Evolutionary conservation across 1,139 yeast species (phyloP).

Genomic region (Yamadazyma songkhlaensis): DNA sequence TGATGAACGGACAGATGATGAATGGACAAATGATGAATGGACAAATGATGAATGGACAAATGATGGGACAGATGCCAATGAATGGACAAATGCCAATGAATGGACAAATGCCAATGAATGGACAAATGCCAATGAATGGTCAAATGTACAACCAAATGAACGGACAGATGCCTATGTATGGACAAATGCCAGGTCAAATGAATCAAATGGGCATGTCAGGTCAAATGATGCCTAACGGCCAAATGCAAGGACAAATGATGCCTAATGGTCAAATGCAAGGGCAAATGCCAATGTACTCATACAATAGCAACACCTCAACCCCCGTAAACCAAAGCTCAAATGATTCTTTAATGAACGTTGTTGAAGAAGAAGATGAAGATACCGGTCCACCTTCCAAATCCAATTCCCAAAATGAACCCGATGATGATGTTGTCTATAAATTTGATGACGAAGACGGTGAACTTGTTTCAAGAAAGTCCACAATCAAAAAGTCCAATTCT

Average conservation of each 20-base stretch:
- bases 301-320: slow-evolving; percentile 2
- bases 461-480: slow-evolving; percentile 34
- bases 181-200: slow-evolving; percentile 2
- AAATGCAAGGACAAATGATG: slow-evolving; percentile 3
- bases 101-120: slow-evolving; percentile 3
- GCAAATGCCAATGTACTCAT: neutral
- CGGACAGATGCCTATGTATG: slow-evolving; percentile 9
- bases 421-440: slow-evolving; percentile 32
- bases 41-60: slow-evolving; percentile 6
- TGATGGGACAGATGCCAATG: slow-evolving; percentile 4
- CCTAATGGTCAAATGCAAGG: slow-evolving; percentile 4
- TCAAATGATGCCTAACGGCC: slow-evolving; percentile 4
- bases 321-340: slow-evolving; percentile 21
- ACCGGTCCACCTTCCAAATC: slow-evolving; percentile 9
- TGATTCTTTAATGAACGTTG: slow-evolving; percentile 41
- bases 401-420: slow-evolving; percentile 20
- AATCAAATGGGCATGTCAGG: slow-evolving; percentile 9
- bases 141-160: slow-evolving; percentile 8
- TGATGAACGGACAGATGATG: slow-evolving; percentile 3
- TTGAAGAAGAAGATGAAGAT: slow-evolving; percentile 32
- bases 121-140: slow-evolving; percentile 3
- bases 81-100: slow-evolving; percentile 6
- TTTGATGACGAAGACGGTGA: slow-evolving; percentile 25
- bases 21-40: slow-evolving; percentile 7
- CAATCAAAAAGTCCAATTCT: slow-evolving; percentile 40